Percentiles rank a stretch among this genome's conserved stretches.
Evolutionary conservation across 345 rosid genomes (phyloP).

Genomic region (Melaleuca quinquenervia): DNA sequence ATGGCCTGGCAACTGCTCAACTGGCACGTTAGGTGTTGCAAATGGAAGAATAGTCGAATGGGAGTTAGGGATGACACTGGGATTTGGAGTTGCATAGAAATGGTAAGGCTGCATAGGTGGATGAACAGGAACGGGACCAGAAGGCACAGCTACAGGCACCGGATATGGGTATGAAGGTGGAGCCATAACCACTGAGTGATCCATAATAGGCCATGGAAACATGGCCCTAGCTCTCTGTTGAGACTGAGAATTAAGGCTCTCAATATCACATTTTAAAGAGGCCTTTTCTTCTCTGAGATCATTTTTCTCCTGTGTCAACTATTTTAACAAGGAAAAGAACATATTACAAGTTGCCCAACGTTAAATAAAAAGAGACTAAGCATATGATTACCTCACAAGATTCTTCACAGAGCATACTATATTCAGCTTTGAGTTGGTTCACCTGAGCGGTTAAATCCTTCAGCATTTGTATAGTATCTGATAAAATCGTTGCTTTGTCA

Average conservation of each 20-base stretch:
- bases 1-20: conserved; percentile 49
- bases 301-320: conserved; percentile 86
- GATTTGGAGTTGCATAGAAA: conserved; percentile 62
- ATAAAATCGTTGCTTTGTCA: conserved; percentile 76
- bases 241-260: conserved; percentile 59
- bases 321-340: background rate
- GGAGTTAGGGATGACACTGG: conserved; percentile 52
- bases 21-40: conserved; percentile 33
- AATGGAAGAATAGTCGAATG: conserved; percentile 63
- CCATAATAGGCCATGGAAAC: conserved; percentile 59
- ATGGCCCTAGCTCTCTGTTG: conserved; percentile 65
- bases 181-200: conserved; percentile 71
- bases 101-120: conserved; percentile 71
- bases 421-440: conserved; percentile 63
- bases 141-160: conserved; percentile 66
- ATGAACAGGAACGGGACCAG: conserved; percentile 76
- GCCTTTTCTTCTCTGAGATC: conserved; percentile 85
- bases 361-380: background rate
- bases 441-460: conserved; percentile 81
- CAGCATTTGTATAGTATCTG: conserved; percentile 71
- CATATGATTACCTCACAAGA: conserved; percentile 56
- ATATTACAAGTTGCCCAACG: background rate
- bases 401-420: conserved; percentile 56
- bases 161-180: conserved; percentile 62
- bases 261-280: conserved; percentile 63